phyloP scores from a whole-genome alignment of 2,329 filamentous ascomycete genomes.

The Phaeosphaeria sp. region DNA sequence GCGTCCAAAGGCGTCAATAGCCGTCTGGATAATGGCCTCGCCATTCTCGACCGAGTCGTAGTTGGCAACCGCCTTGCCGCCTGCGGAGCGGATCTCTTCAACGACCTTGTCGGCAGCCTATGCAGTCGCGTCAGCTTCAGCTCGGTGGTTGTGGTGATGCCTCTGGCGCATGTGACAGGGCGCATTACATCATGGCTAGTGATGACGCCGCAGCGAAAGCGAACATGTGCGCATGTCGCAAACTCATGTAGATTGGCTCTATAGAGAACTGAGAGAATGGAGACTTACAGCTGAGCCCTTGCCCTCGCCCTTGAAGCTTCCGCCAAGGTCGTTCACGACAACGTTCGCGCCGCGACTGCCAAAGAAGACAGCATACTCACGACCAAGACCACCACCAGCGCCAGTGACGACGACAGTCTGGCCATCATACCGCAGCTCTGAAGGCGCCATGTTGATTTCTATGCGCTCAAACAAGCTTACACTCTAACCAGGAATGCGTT shows the following conservation, averaged over 20 bases:
- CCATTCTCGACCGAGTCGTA: conserved; percentile 95
- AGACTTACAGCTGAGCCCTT: conserved; percentile 77
- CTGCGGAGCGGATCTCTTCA: conserved; percentile 81
- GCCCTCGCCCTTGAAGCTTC: conserved; percentile 91
- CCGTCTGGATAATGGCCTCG: conserved; percentile 91
- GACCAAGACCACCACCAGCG: conserved; percentile 81
- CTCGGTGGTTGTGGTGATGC: background rate
- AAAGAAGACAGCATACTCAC: conserved; percentile 87
- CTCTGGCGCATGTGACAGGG: background rate
- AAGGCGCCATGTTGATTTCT: conserved; percentile 41
- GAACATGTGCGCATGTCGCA: background rate
- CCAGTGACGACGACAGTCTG: conserved; percentile 90
- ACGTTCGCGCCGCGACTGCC: conserved; percentile 89
- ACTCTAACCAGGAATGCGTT: background rate
- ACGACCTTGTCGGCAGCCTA: conserved; percentile 84
- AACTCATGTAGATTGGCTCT: background rate
- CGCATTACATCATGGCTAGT: background rate
- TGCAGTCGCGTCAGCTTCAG: conserved; percentile 15
- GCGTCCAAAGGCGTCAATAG: conserved; percentile 80
- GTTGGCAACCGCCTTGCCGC: conserved; percentile 96
- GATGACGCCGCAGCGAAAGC: background rate
- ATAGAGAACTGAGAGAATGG: background rate
- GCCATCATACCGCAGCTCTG: conserved; percentile 78
- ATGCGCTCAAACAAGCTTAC: conserved; percentile 3
- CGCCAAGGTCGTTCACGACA: conserved; percentile 95